Evolutionary conservation across 495 filamentous ascomycete species (phyloP).

Genomic region (Xeromyces bisporus): DNA sequence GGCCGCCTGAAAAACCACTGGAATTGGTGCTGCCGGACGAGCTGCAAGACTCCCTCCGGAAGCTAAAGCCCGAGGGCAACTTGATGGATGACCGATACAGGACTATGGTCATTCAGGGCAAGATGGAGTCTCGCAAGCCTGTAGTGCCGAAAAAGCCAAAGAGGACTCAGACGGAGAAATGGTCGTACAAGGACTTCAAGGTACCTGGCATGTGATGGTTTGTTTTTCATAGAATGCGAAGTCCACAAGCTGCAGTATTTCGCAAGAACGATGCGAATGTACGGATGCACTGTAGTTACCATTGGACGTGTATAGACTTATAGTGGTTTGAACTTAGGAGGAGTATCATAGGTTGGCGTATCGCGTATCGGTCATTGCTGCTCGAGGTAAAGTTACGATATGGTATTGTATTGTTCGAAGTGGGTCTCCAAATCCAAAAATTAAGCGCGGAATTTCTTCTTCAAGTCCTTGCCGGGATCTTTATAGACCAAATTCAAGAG

Average conservation of each 20-base stretch:
- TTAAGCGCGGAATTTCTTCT: constrained; percentile 2
- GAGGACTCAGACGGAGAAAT: constrained; percentile 77
- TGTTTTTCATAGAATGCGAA: not conserved
- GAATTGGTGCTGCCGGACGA: constrained; percentile 89
- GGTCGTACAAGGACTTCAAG: constrained; percentile 89
- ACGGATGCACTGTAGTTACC: too few relatives aligned
- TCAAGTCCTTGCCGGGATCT: constrained; percentile 1
- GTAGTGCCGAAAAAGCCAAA: constrained; percentile 67
- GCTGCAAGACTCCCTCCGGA: constrained; percentile 72
- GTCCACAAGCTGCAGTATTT: too few relatives aligned
- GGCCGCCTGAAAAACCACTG: constrained; percentile 58
- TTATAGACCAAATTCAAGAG: not conserved
- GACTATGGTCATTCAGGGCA: constrained; percentile 72
- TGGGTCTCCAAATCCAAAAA: not conserved
- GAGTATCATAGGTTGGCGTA: too few relatives aligned
- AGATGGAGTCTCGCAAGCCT: constrained; percentile 64
- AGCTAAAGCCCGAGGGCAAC: constrained; percentile 88
- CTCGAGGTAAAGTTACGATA: not conserved
- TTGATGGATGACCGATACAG: constrained; percentile 81
- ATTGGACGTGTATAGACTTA: too few relatives aligned
- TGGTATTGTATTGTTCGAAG: not conserved
- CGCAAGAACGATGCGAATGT: too few relatives aligned
- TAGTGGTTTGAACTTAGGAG: too few relatives aligned
- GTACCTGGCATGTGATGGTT: constrained; percentile 24
- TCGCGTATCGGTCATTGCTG: too few relatives aligned